Evolutionary conservation across 108 stramenopile genomes (phyloP), one percentile per base, ranked within the genome.

Genomic region (Hondaea fermentalgiana): DNA sequence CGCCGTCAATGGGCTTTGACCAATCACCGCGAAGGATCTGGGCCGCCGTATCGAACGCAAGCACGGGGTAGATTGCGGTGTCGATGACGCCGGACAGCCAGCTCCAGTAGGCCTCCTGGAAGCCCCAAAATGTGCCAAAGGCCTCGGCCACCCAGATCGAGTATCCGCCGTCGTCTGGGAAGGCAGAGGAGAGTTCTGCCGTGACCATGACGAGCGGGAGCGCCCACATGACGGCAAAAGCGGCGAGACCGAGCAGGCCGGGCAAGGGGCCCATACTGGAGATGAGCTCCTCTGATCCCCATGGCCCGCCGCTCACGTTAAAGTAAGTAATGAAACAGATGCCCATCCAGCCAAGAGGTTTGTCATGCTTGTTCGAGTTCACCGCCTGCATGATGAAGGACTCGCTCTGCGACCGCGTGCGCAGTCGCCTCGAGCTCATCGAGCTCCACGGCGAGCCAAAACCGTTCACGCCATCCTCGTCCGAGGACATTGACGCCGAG

Each of bases 251-350:
- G 0, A 83, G 72, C 0, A 51, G 44, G 42, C 72, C 72, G 49
- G 72, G 72, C 49, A 83, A 21, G 6, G 72, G 72, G 21, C 72
- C 72, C 44, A 83, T 45, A 21, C 47, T 51, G 12, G 72, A 83
- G 49, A 83, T 51, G 49, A 83, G 44, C 72, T 83, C 72, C 49
- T 83, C 72, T 0, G 72, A 83, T 8, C 72, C 72, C 72, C 72
- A 83, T 5, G 72, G 72, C 44, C 72, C 72, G n/a, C 72, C 72
- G 49, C 47, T 51, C 72, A 83, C 72, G 49, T 83, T 83, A 51
- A 83, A 83, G 72, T 83, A 83, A 10, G 72, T 51, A 28, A 83
- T 83, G 19, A 83, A 83, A 43, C 72, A 83, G 49, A 83, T 83
- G 23, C 47, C 72, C 44, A 51, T 51, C 72, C 72, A 83, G 5